phyloP scores from a whole-genome alignment of 2,329 filamentous ascomycete species.

The Furcasterigmium sp. region DNA sequence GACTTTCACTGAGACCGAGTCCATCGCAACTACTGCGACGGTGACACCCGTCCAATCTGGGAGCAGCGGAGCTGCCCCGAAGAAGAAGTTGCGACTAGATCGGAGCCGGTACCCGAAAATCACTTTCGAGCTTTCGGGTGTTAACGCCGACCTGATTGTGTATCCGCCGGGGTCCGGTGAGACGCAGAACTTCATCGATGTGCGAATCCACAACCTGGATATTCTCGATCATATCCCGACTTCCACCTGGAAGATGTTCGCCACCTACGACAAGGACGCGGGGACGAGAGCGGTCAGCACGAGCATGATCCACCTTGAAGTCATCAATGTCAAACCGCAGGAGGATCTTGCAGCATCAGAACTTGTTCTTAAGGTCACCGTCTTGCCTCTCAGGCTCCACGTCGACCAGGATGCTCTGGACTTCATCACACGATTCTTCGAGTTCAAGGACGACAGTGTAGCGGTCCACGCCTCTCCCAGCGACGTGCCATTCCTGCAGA shows the following conservation, averaged over 20 bases:
- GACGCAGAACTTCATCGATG: constrained; percentile 80
- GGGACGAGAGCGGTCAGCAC: constrained; percentile 81
- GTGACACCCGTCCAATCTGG: constrained; percentile 47
- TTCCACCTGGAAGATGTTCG: constrained; percentile 97
- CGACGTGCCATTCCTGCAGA: constrained; percentile 81
- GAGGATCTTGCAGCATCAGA: constrained; percentile 82
- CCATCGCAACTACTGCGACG: constrained; percentile 73
- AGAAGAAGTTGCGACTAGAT: constrained; percentile 63
- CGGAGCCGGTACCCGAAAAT: constrained; percentile 93
- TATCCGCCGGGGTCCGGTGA: constrained; percentile 75
- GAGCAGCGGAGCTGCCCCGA: constrained; percentile 34
- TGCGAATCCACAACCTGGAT: constrained; percentile 77
- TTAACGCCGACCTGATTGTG: constrained; percentile 75
- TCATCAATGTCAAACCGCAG: constrained; percentile 83
- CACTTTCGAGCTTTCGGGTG: constrained; percentile 83
- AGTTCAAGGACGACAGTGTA: constrained; percentile 79
- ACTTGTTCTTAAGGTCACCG: constrained; percentile 71
- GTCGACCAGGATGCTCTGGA: constrained; percentile 97
- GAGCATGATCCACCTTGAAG: constrained; percentile 84
- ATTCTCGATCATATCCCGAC: constrained; percentile 92
- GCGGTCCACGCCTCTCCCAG: constrained; percentile 53
- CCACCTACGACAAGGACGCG: constrained; percentile 84
- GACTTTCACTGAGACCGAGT: constrained; percentile 90
- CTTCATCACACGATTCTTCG: constrained; percentile 95
- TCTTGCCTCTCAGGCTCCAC: constrained; percentile 84